Percentiles rank a stretch among this genome's conserved stretches.
phyloP scores from a whole-genome alignment of 106 monocot genomes.

The Dendrobium catenatum region DNA sequence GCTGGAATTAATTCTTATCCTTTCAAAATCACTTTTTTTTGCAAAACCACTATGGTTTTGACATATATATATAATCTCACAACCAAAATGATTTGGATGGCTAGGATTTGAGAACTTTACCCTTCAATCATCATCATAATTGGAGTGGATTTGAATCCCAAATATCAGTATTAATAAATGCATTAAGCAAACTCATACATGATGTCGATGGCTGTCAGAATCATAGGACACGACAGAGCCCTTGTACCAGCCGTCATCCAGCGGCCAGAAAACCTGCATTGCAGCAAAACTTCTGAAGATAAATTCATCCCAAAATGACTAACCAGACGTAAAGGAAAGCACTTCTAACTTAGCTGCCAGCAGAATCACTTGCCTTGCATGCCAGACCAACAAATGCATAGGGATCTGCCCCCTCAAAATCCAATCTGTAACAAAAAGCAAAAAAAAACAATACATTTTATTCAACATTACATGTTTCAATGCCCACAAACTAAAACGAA shows the following conservation, averaged over 20 bases:
- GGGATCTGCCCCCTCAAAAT: constrained; percentile 64
- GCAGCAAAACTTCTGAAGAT: background rate
- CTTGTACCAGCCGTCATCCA: constrained; percentile 87
- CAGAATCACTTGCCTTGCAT: constrained; percentile 65
- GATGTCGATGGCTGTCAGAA: constrained; percentile 40
- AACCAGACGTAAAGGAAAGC: background rate
- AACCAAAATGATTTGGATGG: background rate
- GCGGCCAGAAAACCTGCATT: constrained; percentile 90
- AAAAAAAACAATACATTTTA: background rate
- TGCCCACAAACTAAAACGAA: background rate
- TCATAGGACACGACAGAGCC: constrained; percentile 54
- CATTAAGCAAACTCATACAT: constrained; percentile 29
- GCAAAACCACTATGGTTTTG: background rate
- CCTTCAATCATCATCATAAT: background rate
- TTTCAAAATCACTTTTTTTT: background rate
- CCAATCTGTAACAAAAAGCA: constrained; percentile 43
- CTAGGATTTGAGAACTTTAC: background rate
- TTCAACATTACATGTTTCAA: background rate
- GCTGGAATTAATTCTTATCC: background rate
- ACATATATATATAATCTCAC: background rate
- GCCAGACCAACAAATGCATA: constrained; percentile 59
- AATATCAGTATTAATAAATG: background rate
- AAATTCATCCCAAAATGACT: background rate
- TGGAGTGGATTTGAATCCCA: background rate
- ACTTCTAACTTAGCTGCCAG: background rate